Evolutionary conservation across 768 basidiomycete genomes (phyloP), one percentile per base, ranked within the genome.

Genomic region (Tylopilus rubrobrunneus): DNA sequence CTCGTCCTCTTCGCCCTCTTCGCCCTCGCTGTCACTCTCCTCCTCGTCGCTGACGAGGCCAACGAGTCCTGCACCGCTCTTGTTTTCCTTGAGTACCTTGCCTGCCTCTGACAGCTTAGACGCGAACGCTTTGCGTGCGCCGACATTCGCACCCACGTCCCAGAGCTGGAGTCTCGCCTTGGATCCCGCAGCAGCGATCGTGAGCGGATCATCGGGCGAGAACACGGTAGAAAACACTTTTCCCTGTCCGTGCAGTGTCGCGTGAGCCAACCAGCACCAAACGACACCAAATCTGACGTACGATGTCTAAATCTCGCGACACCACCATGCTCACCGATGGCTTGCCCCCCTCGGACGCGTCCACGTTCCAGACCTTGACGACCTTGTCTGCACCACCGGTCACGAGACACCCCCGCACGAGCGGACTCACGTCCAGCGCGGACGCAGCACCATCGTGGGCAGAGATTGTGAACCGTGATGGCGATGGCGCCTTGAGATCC

Each of bases 291-390:
- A 33, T 45, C 27, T 15, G 28, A 78, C 83, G 25, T 73, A 97
- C 95, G 45, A 98, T 83, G 34, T 93, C 94, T 21, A 99, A 78
- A 71, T 99, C 94, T 52, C 94, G 73, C 10, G 89, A 89, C 4
- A 85, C 86, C 17, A 93, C 92, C 58, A 96, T 76, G 67, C 85
- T 89, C 65, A 96, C 89, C 51, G 81, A 82, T 34, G 82, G 77
- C 73, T 87, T 89, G 28, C 80, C 84, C 7, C 74, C 76, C 17
- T 71, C 71, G 17, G 77, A 77, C 44, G 83, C 84, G 56, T 89
- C 87, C 45, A 96, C 76, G 65, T 98, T 98, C 97, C 97, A 99
- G 5, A 98, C 78, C 71, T 98, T 98, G 67, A 97, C 91, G 33
- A 92, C 74, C 67, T 95, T 97, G 76, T 98, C 97, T 19, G 87